Evolutionary conservation across 1,284 basidiomycete genomes (phyloP), one percentile per base, ranked within the genome.

Genomic region (Sporisorium reilianum): DNA sequence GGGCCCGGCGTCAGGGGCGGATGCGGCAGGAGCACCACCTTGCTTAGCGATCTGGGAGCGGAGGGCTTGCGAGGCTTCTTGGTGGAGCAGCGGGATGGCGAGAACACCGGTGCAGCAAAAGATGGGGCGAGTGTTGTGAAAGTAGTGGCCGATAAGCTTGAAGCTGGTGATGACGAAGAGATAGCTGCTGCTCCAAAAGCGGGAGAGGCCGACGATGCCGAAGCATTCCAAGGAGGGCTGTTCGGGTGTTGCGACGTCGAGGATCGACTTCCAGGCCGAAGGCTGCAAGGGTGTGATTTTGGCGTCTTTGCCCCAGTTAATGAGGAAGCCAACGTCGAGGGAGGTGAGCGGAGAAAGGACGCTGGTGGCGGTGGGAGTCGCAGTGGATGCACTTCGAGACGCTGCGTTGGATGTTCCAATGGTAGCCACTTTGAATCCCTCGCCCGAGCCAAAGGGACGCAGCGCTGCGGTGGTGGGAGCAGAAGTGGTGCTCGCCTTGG

Each of bases 151-250:
- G 10, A 68, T 58, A 9, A 73, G 63, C 30, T 72, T 72, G n/a
- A 75, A 66, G 32, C 41, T 54, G 53, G 77, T 80, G 63, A 81
- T 75, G 58, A 81, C 75, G 20, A 80, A 75, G 6, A 81, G 66
- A 45, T 81, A 80, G 52, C 77, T 60, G 63, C 79, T 71, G 36
- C 69, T 81, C 64, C 80, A 81, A 40, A 81, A 55, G 25, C 67
- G 53, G 2, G 67, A 54, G 5, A 81, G 51, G 2, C 79, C 79
- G 18, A 81, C 53, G 25, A 81, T 56, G 20, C 79, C 79, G 23
- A 44, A 74, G 52, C 70, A 70, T 38, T 65, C 64, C 16, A 76
- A 40, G 10, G 44, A 11, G 23, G 70, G 49, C 7, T 51, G 25
- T 10, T 69, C 66, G 16, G 41, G 3, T 18, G 65, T 10, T 5